Evolutionary conservation across 2,329 filamentous ascomycete genomes (phyloP).

Genomic region (Verruconis gallopava): DNA sequence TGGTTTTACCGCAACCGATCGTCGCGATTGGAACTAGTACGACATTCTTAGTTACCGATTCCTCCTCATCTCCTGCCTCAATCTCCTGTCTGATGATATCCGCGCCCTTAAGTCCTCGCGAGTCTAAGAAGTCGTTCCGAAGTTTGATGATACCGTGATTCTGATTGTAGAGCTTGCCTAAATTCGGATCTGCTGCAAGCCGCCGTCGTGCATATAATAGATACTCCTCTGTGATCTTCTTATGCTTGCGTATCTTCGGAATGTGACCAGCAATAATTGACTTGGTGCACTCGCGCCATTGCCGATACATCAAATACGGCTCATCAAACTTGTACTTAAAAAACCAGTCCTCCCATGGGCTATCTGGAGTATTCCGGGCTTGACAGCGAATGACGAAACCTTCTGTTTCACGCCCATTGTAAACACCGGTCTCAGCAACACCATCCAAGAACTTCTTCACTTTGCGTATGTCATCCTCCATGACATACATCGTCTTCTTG

Average conservation of each 20-base stretch:
- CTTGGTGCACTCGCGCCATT: conserved; percentile 97
- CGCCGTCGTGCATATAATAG: conserved; percentile 65
- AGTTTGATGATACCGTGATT: conserved; percentile 95
- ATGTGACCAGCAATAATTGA: conserved; percentile 62
- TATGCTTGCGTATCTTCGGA: conserved; percentile 75
- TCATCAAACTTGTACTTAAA: conserved; percentile 99
- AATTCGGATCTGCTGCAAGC: conserved; percentile 52
- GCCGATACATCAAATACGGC: conserved; percentile 95
- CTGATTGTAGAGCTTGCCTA: conserved; percentile 60
- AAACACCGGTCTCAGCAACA: conserved; percentile 76
- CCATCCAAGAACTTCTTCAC: conserved; percentile 73
- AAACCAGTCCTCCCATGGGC: conserved; percentile 81
- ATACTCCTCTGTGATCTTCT: conserved; percentile 83
- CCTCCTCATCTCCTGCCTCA: conserved; percentile 36
- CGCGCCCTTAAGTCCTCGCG: conserved; percentile 72
- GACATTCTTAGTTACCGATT: conserved; percentile 50
- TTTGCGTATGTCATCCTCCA: conserved; percentile 59
- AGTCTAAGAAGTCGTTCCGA: conserved; percentile 73
- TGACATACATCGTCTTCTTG: conserved; percentile 68
- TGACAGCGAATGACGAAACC: conserved; percentile 91
- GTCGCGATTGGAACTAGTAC: conserved; percentile 86
- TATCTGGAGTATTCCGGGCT: conserved; percentile 41
- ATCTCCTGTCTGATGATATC: conserved; percentile 73
- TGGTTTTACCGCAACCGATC: conserved; percentile 95
- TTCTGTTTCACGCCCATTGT: conserved; percentile 85